phyloP scores from a whole-genome alignment of 148 eudicot genomes.

The Salicornia ramosissima region DNA sequence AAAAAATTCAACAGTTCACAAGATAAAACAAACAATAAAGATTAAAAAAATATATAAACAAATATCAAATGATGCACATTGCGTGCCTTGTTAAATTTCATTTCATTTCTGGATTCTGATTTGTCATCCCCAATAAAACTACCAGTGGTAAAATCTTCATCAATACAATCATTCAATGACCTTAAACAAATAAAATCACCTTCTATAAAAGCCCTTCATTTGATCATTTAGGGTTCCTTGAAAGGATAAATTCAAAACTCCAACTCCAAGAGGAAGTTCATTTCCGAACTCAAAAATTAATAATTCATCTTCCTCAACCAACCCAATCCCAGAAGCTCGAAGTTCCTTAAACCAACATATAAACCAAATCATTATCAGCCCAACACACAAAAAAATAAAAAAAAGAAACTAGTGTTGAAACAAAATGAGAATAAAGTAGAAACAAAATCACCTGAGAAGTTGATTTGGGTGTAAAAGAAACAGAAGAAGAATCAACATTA shows the following conservation, averaged over 20 bases:
- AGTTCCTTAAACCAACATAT: constrained; percentile 34
- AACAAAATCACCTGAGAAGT: constrained; percentile 39
- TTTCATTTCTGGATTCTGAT: not conserved
- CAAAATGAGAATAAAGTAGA: not conserved
- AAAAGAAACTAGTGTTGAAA: too few species aligned
- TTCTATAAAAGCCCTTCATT: constrained; percentile 97
- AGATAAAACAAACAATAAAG: not conserved
- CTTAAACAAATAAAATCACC: constrained; percentile 35
- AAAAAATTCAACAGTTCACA: not conserved
- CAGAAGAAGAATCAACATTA: constrained; percentile 41
- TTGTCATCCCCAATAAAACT: constrained; percentile 3
- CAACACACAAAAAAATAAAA: too few species aligned
- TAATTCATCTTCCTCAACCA: constrained; percentile 69
- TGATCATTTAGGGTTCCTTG: constrained; percentile 83
- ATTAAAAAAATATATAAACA: not conserved
- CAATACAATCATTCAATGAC: not conserved
- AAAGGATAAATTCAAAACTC: constrained; percentile 54
- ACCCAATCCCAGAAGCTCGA: constrained; percentile 45
- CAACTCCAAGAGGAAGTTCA: constrained; percentile 64
- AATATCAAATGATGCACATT: not conserved
- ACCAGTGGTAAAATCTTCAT: not conserved
- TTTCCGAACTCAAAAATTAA: constrained; percentile 67
- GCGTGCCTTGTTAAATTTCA: not conserved
- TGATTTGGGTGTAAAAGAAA: constrained; percentile 40
- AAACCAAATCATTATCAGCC: too few species aligned